Evolutionary conservation across 345 rosid genomes (phyloP).

Genomic region (Anacardium occidentale): DNA sequence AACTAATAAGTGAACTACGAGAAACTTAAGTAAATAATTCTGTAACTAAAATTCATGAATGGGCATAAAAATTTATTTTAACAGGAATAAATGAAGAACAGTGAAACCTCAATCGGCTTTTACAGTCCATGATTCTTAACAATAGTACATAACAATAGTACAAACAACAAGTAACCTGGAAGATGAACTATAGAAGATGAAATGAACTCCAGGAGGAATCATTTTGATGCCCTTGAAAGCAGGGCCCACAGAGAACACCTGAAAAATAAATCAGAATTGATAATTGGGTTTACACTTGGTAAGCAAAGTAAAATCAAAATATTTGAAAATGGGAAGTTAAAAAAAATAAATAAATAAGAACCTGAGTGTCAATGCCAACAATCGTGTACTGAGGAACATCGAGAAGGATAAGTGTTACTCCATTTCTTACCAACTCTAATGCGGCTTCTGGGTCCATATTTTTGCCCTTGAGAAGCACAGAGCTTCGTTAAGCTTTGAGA

Average conservation of each 20-base stretch:
- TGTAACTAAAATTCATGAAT: too few species aligned
- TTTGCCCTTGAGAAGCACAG: background rate
- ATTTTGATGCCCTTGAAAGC: conserved; percentile 85
- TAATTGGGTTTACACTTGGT: background rate
- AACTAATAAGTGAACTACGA: background rate
- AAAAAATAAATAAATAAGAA: conserved; percentile 16
- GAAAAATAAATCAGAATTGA: conserved; percentile 7
- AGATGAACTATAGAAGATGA: conserved; percentile 74
- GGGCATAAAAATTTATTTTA: too few species aligned
- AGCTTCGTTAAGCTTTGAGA: background rate
- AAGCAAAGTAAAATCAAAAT: background rate
- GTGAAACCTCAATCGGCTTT: background rate
- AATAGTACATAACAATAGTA: background rate
- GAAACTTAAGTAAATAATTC: too few species aligned
- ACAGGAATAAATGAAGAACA: background rate
- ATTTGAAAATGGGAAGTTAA: background rate
- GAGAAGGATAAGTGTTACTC: conserved; percentile 78
- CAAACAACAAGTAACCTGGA: conserved; percentile 44
- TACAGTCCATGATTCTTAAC: background rate
- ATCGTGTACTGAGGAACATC: conserved; percentile 83
- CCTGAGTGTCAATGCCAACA: conserved; percentile 86
- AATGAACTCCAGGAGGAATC: conserved; percentile 95
- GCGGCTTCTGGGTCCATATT: conserved; percentile 78
- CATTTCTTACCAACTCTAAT: conserved; percentile 66
- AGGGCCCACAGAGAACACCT: conserved; percentile 75